Evolutionary conservation across 345 rosid genomes (phyloP), one percentile per base, ranked within the genome.

Genomic region (Pistacia integerrima): DNA sequence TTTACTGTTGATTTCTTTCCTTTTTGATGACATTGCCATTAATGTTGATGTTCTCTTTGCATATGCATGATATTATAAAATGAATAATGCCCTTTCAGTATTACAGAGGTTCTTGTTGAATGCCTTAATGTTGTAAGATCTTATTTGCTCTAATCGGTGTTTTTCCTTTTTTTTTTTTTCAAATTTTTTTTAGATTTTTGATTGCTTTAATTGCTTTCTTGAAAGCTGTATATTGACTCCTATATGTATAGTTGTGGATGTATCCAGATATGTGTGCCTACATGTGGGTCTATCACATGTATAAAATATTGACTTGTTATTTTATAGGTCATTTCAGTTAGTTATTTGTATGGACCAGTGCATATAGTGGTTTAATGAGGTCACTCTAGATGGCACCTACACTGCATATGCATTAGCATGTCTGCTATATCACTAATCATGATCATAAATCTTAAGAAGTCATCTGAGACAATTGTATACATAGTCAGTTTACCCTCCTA

Each of bases 311-410:
- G 28, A 55, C 16, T 66, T 5, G 11, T 54, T 28, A 51, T 18
- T 16, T 14, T 36, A 13, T 71, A n/a, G 35, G 46, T 60, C 14
- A 6, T 67, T 22, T 49, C 9, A 30, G 66, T 62, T 18, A 51
- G 70, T 52, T 51, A 51, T 38, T 74, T 74, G 51, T 22, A 61
- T 74, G 69, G 22, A 52, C 36, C 52, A 17, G 59, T 30, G 76
- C 65, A 17, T 62, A 74, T 63, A 52, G 16, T 35, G 20, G 30
- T 49, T 52, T 64, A 35, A 49, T 48, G 35, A 33, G 62, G 14
- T 55, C 16, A 17, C 28, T 20, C 5, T 62, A 11, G n/a, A 13
- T 17, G 71, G 56, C 35, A 33, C 49, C 61, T 51, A 49, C 51
- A 13, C 30, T 35, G 20, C 41, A 63, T 33, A n/a, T 51, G 58